Evolutionary conservation across 805 yeast species (phyloP), one percentile per base, ranked within the genome.

Genomic region (Peterozyma toletana): DNA sequence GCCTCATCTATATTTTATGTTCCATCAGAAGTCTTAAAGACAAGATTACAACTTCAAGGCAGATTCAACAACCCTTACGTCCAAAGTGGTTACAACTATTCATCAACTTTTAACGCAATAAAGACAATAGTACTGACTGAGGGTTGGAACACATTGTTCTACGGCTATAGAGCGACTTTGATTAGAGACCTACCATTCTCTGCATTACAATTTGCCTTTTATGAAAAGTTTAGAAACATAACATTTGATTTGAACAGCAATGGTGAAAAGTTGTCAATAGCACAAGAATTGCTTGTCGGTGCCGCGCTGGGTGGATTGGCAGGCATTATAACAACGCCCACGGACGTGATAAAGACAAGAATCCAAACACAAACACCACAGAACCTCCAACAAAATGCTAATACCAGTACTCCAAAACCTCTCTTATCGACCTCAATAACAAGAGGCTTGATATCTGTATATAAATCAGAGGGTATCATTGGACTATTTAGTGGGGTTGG

Each of bases 281-380:
- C 69, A 5, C 61, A 74, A 35, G 99, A 93, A 62, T 67, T 93
- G 27, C 48, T 75, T 11, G 89, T 96, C 0, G 99, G 99, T 44
- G 98, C 96, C 1, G 80, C 87, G 0, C 98, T 99, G 2, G 97
- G 97, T 51, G 96, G 96, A 0, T 64, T 89, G 27, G 95, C 96
- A 0, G 97, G 97, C 1, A 72, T 78, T 1, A 56, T 90, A 16
- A 90, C 97, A 0, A 90, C 97, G 0, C 97, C 97, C 1, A 64
- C 87, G 50, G 97, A 90, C 57, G 97, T 90, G 31, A 80, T 90
- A 36, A 90, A 90, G 62, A 90, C 97, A 1, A 72, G 98, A 55
- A 78, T 89, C 40, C 99, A 93, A 65, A 93, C 99, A 1, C 93
- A 90, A 54, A 78, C 74, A n/a, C 63, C 67, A 7, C 30, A 44